phyloP scores from a whole-genome alignment of 2,329 filamentous ascomycete species.

The Penicillium italicum region DNA sequence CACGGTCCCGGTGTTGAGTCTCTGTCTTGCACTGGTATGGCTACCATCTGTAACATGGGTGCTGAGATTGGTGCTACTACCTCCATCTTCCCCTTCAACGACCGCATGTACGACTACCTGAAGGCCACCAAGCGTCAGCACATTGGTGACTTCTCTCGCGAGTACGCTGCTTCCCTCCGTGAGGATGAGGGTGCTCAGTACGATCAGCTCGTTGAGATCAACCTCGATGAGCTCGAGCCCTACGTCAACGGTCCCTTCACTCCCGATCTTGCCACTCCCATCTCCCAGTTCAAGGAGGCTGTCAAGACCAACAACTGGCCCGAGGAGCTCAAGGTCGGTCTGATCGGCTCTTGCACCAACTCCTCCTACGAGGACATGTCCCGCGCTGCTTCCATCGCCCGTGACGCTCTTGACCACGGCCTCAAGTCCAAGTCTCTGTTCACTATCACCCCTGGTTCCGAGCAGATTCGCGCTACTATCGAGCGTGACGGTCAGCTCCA shows the following conservation, averaged over 20 bases:
- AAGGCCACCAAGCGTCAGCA: slow-evolving; percentile 81
- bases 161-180: slow-evolving; percentile 79
- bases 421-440: slow-evolving; percentile 91
- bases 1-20: slow-evolving; percentile 67
- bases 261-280: slow-evolving; percentile 92
- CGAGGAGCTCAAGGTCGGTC: slow-evolving; percentile 89
- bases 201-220: slow-evolving; percentile 93
- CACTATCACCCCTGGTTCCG: slow-evolving; percentile 92
- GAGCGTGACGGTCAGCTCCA: slow-evolving; percentile 84
- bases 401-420: slow-evolving; percentile 85
- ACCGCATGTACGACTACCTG: slow-evolving; percentile 96
- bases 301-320: slow-evolving; percentile 96
- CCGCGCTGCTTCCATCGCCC: slow-evolving; percentile 84
- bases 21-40: slow-evolving; percentile 82
- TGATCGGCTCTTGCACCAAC: slow-evolving; percentile 99
- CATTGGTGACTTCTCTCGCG: slow-evolving; percentile 85
- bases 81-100: slow-evolving; percentile 95
- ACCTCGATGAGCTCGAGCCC: slow-evolving; percentile 90
- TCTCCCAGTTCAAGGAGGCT: slow-evolving; percentile 94
- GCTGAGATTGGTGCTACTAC: slow-evolving; percentile 71
- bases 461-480: slow-evolving; percentile 94
- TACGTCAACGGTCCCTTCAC: slow-evolving; percentile 99
- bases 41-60: slow-evolving; percentile 70
- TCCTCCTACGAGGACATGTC: slow-evolving; percentile 86
- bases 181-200: slow-evolving; percentile 91